These are phyloP conservation scores for Rubus parviflorus DNA, from an alignment of 306 rosid genomes.

Conservation along the genomic window DNA sequence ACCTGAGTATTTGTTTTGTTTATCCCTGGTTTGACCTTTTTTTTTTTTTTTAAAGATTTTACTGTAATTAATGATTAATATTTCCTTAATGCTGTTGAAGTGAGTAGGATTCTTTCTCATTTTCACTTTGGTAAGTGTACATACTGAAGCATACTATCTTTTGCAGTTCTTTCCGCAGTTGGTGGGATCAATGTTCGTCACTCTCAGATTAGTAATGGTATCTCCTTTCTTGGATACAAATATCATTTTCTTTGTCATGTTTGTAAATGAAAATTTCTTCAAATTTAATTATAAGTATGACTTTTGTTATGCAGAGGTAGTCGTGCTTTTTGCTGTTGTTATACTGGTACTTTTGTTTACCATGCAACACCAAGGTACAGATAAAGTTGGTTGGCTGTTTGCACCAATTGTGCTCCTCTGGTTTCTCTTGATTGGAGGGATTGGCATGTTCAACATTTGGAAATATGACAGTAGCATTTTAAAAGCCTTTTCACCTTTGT, in stretches of 20 bases:
- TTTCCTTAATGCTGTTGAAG: not conserved
- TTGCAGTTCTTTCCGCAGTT: conserved; percentile 86
- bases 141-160: conserved; percentile 21
- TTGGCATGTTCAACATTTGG: conserved; percentile 82
- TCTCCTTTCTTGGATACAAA: conserved; percentile 28
- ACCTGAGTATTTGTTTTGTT: not conserved
- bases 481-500: conserved; percentile 80
- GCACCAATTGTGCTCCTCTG: conserved; percentile 92
- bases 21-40: not conserved
- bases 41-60: not conserved
- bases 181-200: conserved; percentile 89
- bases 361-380: conserved; percentile 91
- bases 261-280: not conserved
- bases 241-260: conserved; percentile 11
- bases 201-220: conserved; percentile 65
- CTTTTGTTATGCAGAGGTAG: conserved; percentile 55
- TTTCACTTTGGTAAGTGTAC: not conserved
- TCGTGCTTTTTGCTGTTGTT: conserved; percentile 78
- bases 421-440: conserved; percentile 91
- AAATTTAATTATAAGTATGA: not conserved
- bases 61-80: not conserved
- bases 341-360: conserved; percentile 78
- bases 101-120: not conserved
- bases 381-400: conserved; percentile 95
- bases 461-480: conserved; percentile 65